These are phyloP conservation scores for Laburnicola sp. DNA, from an alignment of 2,329 filamentous ascomycete genomes.

Conservation along the genomic window DNA sequence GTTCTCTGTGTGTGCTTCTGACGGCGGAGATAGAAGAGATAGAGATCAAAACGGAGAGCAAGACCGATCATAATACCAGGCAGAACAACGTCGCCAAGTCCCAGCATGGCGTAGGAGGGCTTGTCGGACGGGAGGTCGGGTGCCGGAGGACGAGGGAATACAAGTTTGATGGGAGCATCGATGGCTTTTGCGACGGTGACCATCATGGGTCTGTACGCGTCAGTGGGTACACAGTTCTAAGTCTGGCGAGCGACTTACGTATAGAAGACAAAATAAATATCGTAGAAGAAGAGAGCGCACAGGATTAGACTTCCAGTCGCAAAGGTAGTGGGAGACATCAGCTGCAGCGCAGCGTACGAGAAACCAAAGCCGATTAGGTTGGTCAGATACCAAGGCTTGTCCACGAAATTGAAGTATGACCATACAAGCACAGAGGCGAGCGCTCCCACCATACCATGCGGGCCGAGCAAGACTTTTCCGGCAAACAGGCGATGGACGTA, in stretches of 20 bases:
- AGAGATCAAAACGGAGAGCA: conserved; percentile 88
- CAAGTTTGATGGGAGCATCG: conserved; percentile 89
- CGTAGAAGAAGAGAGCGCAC: conserved; percentile 83
- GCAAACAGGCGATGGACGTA: conserved; percentile 58
- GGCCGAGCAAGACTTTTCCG: conserved; percentile 56
- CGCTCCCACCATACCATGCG: conserved; percentile 60
- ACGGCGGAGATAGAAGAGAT: conserved; percentile 75
- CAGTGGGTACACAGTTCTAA: conserved; percentile 1
- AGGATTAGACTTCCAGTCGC: conserved; percentile 78
- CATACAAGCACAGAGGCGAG: conserved; percentile 59
- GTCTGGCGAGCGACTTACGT: conserved; percentile 57
- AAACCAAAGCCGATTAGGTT: conserved; percentile 88
- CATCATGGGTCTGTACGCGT: conserved; percentile 68
- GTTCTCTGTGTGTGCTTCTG: conserved; percentile 46
- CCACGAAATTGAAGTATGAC: conserved; percentile 65
- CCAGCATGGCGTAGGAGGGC: conserved; percentile 70
- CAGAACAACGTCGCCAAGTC: conserved; percentile 90
- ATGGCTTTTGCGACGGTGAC: conserved; percentile 83
- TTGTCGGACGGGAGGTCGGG: conserved; percentile 49
- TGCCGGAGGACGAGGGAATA: conserved; percentile 69
- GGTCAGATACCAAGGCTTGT: conserved; percentile 70
- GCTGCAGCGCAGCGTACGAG: conserved; percentile 77
- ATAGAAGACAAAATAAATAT: conserved; percentile 90
- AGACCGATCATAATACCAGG: conserved; percentile 89
- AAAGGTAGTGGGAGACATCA: conserved; percentile 89